Percentiles rank a stretch among this genome's conserved stretches.
phyloP scores from a whole-genome alignment of 352 stramenopile genomes.

The Pythium dissotocum region DNA sequence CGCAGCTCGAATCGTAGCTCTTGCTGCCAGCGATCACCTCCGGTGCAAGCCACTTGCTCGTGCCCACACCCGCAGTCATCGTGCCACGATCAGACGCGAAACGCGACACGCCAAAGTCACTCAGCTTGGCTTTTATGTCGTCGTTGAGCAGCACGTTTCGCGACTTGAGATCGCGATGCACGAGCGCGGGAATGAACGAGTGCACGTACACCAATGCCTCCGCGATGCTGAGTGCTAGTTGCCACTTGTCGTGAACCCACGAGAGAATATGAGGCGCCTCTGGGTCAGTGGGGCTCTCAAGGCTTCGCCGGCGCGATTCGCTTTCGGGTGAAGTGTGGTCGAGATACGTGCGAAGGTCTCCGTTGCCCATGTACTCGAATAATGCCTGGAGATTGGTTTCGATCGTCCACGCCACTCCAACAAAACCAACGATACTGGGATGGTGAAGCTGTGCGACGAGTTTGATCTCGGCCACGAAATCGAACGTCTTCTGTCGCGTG shows the following conservation, averaged over 20 bases:
- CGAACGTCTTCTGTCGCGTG: slow-evolving; percentile 38
- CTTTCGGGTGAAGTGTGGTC: slow-evolving; percentile 5
- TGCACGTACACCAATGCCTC: slow-evolving; percentile 66
- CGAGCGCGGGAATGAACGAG: slow-evolving; percentile 47
- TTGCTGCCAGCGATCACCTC: slow-evolving; percentile 52
- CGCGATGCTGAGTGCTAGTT: slow-evolving; percentile 36
- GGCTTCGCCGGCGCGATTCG: slow-evolving; percentile 7
- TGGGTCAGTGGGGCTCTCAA: slow-evolving; percentile 32
- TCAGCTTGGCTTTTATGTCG: slow-evolving; percentile 53
- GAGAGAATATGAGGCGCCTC: not conserved
- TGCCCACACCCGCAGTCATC: slow-evolving; percentile 57
- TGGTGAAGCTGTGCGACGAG: slow-evolving; percentile 61
- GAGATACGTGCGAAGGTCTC: slow-evolving; percentile 56
- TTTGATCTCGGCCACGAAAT: slow-evolving; percentile 75
- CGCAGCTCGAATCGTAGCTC: slow-evolving; percentile 47
- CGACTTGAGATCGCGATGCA: slow-evolving; percentile 69
- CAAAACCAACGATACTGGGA: slow-evolving; percentile 59
- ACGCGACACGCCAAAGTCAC: slow-evolving; percentile 58
- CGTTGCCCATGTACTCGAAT: slow-evolving; percentile 68
- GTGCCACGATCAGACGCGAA: slow-evolving; percentile 42
- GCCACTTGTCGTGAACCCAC: slow-evolving; percentile 12
- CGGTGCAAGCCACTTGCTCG: slow-evolving; percentile 51
- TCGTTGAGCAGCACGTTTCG: slow-evolving; percentile 48
- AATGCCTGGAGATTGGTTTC: slow-evolving; percentile 56
- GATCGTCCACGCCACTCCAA: slow-evolving; percentile 65